A percentile compares a stretch with the other conserved stretches of the same genome.
Evolutionary conservation across 306 rosid genomes (phyloP).

Genomic region (Inga leiocalycina): DNA sequence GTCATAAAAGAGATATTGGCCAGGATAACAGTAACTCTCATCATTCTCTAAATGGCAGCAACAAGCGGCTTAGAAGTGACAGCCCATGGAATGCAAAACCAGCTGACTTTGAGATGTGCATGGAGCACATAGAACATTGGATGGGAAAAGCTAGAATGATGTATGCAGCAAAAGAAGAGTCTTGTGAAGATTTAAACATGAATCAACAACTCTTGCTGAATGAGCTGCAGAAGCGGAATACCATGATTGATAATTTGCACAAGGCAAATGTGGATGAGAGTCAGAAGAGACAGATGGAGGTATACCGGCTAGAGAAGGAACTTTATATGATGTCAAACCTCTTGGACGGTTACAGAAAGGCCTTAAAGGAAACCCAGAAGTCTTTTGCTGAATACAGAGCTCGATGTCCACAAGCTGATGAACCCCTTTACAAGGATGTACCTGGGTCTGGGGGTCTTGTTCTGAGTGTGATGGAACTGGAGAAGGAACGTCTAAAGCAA

Average conservation of each 20-base stretch:
- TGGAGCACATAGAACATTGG: constrained; percentile 68
- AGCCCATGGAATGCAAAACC: constrained; percentile 61
- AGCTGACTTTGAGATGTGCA: constrained; percentile 55
- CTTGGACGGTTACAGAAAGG: constrained; percentile 79
- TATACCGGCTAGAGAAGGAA: constrained; percentile 74
- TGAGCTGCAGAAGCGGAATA: constrained; percentile 74
- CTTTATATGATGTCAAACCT: constrained; percentile 69
- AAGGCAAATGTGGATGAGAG: constrained; percentile 68
- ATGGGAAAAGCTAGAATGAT: constrained; percentile 71
- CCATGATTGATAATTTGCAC: constrained; percentile 57
- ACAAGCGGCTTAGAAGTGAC: constrained; percentile 71
- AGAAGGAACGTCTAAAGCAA: constrained; percentile 65
- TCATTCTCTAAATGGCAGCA: constrained; percentile 55
- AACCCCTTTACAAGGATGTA: constrained; percentile 88
- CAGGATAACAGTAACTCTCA: constrained; percentile 59
- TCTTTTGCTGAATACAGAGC: constrained; percentile 71
- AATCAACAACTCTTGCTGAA: constrained; percentile 58
- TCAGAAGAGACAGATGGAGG: constrained; percentile 65
- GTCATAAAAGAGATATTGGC: constrained; percentile 68
- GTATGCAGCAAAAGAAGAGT: constrained; percentile 62
- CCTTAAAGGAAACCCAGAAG: constrained; percentile 67
- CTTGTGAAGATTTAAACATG: constrained; percentile 49
- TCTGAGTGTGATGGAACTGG: constrained; percentile 77
- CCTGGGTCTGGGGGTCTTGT: constrained; percentile 91
- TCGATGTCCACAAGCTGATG: constrained; percentile 63